Conservation (phyloP, 2,329 filamentous ascomycete species). For the Apiospora hydei region DNA sequence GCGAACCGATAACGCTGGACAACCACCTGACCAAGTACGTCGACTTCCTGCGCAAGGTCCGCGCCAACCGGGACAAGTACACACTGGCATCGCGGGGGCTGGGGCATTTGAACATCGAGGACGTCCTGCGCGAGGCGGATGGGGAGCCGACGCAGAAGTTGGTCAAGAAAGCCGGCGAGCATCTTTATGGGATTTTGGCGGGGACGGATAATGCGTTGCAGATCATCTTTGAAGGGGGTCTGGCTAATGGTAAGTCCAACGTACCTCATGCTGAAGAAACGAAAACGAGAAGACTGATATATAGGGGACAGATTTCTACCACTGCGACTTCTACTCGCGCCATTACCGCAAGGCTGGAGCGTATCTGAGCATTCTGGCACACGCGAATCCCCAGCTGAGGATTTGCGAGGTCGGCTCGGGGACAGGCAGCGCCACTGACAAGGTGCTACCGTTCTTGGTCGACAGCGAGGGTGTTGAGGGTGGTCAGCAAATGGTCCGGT, state of each 20-base stretch:
- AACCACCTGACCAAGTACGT: constrained; percentile 23
- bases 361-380: not conserved
- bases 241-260: constrained; percentile 17
- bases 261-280: not conserved
- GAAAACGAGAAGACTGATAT: not conserved
- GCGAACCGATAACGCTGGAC: not conserved
- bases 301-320: constrained; percentile 11
- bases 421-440: constrained; percentile 20
- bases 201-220: constrained; percentile 20
- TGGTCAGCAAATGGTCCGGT: constrained; percentile 16
- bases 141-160: constrained; percentile 18
- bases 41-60: constrained; percentile 20
- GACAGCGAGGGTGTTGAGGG: constrained; percentile 1
- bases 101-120: constrained; percentile 18
- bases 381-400: constrained; percentile 22
- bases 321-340: constrained; percentile 23
- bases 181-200: constrained; percentile 18
- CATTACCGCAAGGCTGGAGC: constrained; percentile 23
- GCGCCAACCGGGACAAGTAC: constrained; percentile 19
- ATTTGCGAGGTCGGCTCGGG: constrained; percentile 23
- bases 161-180: constrained; percentile 24
- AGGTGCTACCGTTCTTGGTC: constrained; percentile 19
- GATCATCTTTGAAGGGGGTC: constrained; percentile 17
- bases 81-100: constrained; percentile 20
- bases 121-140: constrained; percentile 18